Percentiles rank a stretch among this genome's conserved stretches.
Conservation (phyloP, 257 asterid genomes). For the Leptodermis oblonga region DNA sequence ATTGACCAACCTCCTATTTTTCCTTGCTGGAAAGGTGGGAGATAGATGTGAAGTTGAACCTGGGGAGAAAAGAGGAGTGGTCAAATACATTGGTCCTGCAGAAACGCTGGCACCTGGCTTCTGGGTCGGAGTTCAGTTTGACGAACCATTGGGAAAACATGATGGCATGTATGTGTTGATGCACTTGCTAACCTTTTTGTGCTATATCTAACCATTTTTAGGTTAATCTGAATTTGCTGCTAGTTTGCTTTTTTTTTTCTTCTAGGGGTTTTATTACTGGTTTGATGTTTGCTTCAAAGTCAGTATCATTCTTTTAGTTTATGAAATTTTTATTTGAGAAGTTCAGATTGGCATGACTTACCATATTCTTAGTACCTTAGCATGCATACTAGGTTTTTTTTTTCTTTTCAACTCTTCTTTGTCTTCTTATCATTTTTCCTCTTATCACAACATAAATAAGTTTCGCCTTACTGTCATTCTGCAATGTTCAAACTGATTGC, state of each 20-base stretch:
- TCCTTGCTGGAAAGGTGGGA: slow-evolving; percentile 50
- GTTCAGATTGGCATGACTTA: not conserved
- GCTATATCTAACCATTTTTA: not conserved
- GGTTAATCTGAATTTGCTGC: not conserved
- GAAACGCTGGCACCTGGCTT: slow-evolving; percentile 88
- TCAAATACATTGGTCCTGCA: slow-evolving; percentile 79
- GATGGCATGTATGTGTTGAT: slow-evolving; percentile 64
- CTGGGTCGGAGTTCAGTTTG: slow-evolving; percentile 91
- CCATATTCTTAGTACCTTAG: not conserved
- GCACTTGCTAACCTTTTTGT: not conserved
- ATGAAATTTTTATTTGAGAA: not conserved
- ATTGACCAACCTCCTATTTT: not conserved
- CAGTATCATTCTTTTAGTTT: not conserved
- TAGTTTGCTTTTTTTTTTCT: not conserved
- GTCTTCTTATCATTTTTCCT: not conserved
- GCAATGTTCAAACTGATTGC: not conserved
- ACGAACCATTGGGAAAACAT: slow-evolving; percentile 91
- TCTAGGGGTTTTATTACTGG: not conserved
- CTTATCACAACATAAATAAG: not conserved
- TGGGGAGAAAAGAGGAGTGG: slow-evolving; percentile 81
- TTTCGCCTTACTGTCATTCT: not conserved
- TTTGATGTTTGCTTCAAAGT: not conserved
- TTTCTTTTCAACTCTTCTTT: too few species aligned
- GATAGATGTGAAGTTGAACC: slow-evolving; percentile 93
- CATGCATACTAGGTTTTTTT: not conserved